Conservation (phyloP, 116 monocot species). For the Phalaenopsis hybrid region DNA sequence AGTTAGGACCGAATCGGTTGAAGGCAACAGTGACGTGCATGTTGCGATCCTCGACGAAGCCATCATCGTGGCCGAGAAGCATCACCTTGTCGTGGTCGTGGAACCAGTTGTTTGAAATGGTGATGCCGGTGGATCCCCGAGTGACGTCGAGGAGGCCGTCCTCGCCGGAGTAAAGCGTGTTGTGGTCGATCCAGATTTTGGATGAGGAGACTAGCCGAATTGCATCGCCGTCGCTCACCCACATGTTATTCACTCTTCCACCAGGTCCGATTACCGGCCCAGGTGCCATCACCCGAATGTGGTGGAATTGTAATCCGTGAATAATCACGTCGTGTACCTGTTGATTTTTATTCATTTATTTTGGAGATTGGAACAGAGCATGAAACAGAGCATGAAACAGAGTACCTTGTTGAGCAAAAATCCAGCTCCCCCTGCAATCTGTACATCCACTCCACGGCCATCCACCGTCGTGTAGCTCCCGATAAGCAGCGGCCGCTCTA, state of each 20-base stretch:
- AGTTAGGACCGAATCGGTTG: slow-evolving; percentile 82
- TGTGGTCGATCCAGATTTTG: slow-evolving; percentile 91
- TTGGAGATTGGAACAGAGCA: too few relatives aligned
- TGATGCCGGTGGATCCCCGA: slow-evolving; percentile 57
- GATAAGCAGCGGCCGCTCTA: slow-evolving; percentile 34
- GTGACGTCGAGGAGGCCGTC: slow-evolving; percentile 87
- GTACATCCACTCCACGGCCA: slow-evolving; percentile 63
- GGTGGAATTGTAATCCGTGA: slow-evolving; percentile 75
- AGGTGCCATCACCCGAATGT: slow-evolving; percentile 12
- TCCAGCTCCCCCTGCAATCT: slow-evolving; percentile 60
- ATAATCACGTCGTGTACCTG: slow-evolving; percentile 66
- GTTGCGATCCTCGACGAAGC: slow-evolving; percentile 37
- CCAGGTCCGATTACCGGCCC: slow-evolving; percentile 30
- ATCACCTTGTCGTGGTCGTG: slow-evolving; percentile 89
- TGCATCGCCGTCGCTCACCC: slow-evolving; percentile 57
- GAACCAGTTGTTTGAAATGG: slow-evolving; percentile 97
- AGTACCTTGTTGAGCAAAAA: slow-evolving; percentile 49
- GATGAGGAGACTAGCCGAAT: slow-evolving; percentile 45
- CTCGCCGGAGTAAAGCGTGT: slow-evolving; percentile 51
- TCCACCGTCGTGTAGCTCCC: slow-evolving; percentile 69
- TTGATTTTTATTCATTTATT: background rate
- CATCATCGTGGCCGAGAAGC: slow-evolving; percentile 89
- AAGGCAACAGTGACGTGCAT: slow-evolving; percentile 80
- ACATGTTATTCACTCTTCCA: slow-evolving; percentile 19
- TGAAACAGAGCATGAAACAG: too few relatives aligned